Evolutionary conservation across 2,329 filamentous ascomycete genomes (phyloP).

Genomic region (Ceratocystis lukuohia): DNA sequence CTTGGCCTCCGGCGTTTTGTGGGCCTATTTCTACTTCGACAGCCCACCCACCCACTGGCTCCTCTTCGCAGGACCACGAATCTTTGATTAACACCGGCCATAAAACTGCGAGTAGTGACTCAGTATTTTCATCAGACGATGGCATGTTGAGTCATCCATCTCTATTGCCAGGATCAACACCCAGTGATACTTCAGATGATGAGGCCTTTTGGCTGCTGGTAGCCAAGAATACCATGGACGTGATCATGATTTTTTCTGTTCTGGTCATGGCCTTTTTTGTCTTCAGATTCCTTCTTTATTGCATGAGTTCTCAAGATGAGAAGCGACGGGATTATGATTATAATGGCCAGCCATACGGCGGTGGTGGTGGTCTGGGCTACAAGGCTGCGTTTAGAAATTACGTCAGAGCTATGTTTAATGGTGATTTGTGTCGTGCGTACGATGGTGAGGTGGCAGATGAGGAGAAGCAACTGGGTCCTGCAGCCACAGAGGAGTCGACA

Average conservation of each 20-base stretch:
- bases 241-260: not conserved
- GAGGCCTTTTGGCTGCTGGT: not conserved
- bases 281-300: not conserved
- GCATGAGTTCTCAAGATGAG: not conserved
- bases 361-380: not conserved
- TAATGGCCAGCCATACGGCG: not conserved
- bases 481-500: not conserved
- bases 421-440: not conserved
- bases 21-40: not conserved
- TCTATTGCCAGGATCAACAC: not conserved
- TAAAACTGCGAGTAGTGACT: not conserved
- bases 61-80: not conserved
- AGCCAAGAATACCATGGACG: not conserved
- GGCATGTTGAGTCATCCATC: not conserved
- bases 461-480: conserved; percentile 4
- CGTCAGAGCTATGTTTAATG: not conserved
- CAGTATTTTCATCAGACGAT: not conserved
- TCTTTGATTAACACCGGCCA: conserved; percentile 10
- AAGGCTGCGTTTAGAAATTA: not conserved
- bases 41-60: not conserved
- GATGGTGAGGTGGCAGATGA: conserved; percentile 5
- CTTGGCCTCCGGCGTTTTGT: conserved; percentile 18
- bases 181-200: not conserved
- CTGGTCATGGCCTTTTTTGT: not conserved
- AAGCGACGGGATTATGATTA: not conserved